Evolutionary conservation across 306 rosid species (phyloP).

Genomic region (Vigna angularis): DNA sequence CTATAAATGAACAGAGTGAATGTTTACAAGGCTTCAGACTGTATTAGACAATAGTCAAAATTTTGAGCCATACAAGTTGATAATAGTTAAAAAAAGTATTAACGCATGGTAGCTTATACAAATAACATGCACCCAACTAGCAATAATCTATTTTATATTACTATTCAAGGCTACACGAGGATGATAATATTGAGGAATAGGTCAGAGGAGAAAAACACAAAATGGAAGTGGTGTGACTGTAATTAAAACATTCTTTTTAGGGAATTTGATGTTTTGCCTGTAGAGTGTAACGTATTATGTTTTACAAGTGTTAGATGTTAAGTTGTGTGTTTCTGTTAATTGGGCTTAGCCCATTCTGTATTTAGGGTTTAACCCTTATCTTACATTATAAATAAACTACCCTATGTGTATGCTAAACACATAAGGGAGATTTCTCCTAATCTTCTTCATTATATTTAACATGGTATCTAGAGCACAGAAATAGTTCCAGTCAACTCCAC

Average conservation of each 20-base stretch:
- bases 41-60: constrained; percentile 10
- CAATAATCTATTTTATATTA: background rate
- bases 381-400: too few relatives aligned
- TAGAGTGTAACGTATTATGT: background rate
- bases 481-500: too few relatives aligned
- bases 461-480: too few relatives aligned
- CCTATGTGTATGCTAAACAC: too few relatives aligned
- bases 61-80: background rate
- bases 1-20: background rate
- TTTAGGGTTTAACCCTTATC: too few relatives aligned
- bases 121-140: constrained; percentile 3
- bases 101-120: background rate
- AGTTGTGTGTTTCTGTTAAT: too few relatives aligned
- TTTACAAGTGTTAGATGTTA: too few relatives aligned
- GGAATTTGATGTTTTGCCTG: background rate
- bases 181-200: background rate
- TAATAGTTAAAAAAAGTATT: background rate
- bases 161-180: background rate
- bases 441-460: too few relatives aligned
- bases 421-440: too few relatives aligned
- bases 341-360: too few relatives aligned
- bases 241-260: background rate
- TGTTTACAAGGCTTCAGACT: constrained; percentile 8
- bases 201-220: background rate
- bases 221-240: background rate